Evolutionary conservation across 1,139 yeast species (phyloP).

Genomic region (Hansenula lynferdii): DNA sequence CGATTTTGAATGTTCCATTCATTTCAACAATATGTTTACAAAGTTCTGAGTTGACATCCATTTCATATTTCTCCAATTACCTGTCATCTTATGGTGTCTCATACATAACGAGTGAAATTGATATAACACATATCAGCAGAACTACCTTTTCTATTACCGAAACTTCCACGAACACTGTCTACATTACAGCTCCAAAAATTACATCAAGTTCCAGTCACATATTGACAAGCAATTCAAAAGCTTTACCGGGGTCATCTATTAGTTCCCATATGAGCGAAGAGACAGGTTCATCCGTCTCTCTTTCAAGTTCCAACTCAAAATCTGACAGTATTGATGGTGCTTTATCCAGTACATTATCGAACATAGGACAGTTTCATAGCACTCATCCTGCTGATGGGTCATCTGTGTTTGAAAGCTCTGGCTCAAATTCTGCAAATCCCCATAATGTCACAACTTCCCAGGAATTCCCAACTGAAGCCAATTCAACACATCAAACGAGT

Average conservation of each 20-base stretch:
- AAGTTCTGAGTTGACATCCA: slow-evolving; percentile 12
- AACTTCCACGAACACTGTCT: slow-evolving; percentile 16
- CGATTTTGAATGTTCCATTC: slow-evolving; percentile 11
- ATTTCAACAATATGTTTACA: slow-evolving; percentile 18
- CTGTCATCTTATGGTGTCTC: slow-evolving; percentile 17
- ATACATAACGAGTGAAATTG: slow-evolving; percentile 14
- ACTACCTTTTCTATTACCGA: slow-evolving; percentile 13
- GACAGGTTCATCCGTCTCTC: too few relatives aligned
- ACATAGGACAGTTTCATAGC: too few relatives aligned
- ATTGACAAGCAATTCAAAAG: not conserved
- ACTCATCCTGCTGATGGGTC: too few relatives aligned
- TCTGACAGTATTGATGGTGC: too few relatives aligned
- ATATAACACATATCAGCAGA: slow-evolving; percentile 19
- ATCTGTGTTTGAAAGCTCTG: too few relatives aligned
- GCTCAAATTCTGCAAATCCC: too few relatives aligned
- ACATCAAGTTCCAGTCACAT: not conserved
- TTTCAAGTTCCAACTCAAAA: too few relatives aligned
- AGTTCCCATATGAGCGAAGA: not conserved
- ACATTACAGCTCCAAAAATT: slow-evolving; percentile 4
- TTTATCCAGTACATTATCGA: too few relatives aligned
- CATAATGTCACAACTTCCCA: too few relatives aligned
- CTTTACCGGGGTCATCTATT: not conserved
- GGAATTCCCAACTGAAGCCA: too few relatives aligned
- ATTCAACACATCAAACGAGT: too few relatives aligned
- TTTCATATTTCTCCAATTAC: slow-evolving; percentile 13